phyloP scores from a whole-genome alignment of 495 filamentous ascomycete species.

The Aspergillus diversus region DNA sequence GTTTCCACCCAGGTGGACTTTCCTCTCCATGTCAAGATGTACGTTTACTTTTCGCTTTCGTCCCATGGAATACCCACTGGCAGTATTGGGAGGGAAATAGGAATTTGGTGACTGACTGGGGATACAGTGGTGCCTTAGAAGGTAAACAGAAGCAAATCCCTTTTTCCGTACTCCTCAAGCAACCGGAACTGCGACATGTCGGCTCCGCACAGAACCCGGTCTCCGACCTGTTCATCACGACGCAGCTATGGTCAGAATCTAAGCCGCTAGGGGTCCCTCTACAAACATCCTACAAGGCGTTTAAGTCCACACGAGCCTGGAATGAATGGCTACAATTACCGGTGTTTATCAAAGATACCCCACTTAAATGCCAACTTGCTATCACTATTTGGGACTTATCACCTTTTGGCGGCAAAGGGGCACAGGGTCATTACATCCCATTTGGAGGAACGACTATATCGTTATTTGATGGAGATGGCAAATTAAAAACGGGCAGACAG shows the following conservation, averaged over 20 bases:
- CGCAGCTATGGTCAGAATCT: slow-evolving; percentile 92
- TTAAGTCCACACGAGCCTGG: slow-evolving; percentile 81
- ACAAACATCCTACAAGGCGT: slow-evolving; percentile 89
- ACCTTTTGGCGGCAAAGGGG: slow-evolving; percentile 66
- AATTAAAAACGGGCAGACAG: slow-evolving; percentile 86
- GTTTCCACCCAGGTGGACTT: slow-evolving; percentile 78
- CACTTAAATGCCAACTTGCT: slow-evolving; percentile 78
- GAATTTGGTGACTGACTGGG: slow-evolving; percentile 2
- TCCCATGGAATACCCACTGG: not conserved
- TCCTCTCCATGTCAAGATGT: slow-evolving; percentile 85
- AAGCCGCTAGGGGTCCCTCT: slow-evolving; percentile 91
- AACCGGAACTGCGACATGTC: slow-evolving; percentile 79
- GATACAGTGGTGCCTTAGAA: slow-evolving; percentile 76
- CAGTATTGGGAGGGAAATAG: not conserved
- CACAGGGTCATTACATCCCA: slow-evolving; percentile 75
- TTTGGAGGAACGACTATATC: slow-evolving; percentile 93
- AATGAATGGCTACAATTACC: slow-evolving; percentile 95
- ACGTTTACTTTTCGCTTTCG: slow-evolving; percentile 27
- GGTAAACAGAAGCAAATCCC: slow-evolving; percentile 79
- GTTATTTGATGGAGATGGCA: slow-evolving; percentile 89
- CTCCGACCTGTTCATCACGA: slow-evolving; percentile 91
- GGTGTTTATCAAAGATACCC: slow-evolving; percentile 76
- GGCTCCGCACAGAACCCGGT: slow-evolving; percentile 74
- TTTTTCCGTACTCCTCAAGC: slow-evolving; percentile 75
- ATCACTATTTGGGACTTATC: slow-evolving; percentile 96